Base-by-base conservation (phyloP, 2,329 filamentous ascomycete genomes). In the Chaetomiaceae sp. region DNA sequence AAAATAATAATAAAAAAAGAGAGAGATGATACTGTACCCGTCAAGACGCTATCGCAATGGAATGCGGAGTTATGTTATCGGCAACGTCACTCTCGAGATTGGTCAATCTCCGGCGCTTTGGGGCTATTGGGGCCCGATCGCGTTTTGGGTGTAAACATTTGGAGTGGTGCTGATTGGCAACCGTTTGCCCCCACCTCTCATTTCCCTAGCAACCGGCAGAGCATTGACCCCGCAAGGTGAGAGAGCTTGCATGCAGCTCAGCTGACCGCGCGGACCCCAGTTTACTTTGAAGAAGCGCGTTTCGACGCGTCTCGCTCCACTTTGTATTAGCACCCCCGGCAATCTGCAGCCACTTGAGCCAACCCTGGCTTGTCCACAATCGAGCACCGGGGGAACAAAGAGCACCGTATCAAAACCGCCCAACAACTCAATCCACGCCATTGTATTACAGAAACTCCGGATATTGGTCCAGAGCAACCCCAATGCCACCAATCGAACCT, bases 251-350 rank as follows among this genome's bases (percentile, higher is more conserved):
- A 55, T 47, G 11, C 36, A 1, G 13, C 18, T 61, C 60, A 62
- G 41, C 34, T 62, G 60, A 62, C 45, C n/a, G 34, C 57, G 60
- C 56, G 60, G 25, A 8, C 14, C 41, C 14, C 41, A 6, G 13
- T 11, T 55, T 60, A 48, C 56, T 58, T 58, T 51, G 46, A 50
- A 43, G 38, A 33, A 20, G 20, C 59, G 60, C 57, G 55, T 53
- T 18, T 10, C 3, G n/a, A 25, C 53, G 57, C 53, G 53, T 37
- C 32, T 44, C 18, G 23, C 40, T 20, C 33, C 45, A 29, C 46
- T 36, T 41, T 23, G 16, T 11, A 14, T 30, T 14, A 14, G 13
- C 20, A 21, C n/a, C 27, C 46, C 42, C 18, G 36, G 41, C 54
- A 54, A 53, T 48, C 40, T 48, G 46, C 40, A 53, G 33, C 54